Evolutionary conservation across 495 filamentous ascomycete species (phyloP), one percentile per base, ranked within the genome.

Genomic region (Penicillium samsonianum): DNA sequence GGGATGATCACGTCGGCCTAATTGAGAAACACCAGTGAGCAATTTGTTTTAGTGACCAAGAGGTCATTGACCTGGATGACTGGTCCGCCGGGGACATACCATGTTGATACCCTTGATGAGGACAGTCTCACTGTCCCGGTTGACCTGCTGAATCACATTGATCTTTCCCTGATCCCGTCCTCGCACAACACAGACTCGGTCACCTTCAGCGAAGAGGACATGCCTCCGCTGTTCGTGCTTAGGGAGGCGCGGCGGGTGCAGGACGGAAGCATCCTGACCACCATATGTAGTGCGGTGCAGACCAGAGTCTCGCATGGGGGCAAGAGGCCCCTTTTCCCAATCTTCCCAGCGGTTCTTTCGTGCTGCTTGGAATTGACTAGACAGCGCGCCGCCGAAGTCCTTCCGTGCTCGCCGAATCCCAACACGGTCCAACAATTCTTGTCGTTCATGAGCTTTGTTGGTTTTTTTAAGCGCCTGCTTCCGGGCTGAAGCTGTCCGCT

Each of bases 81-180:
- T 23, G 22, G 37, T 38, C 42, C 33, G 19, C 2, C 11, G 12
- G 40, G 31, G 10, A 57, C 83, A 57, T 76, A 96, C 91, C 81
- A 80, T 74, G 65, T 89, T 90, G 53, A 89, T 43, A 33, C 84
- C 84, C 59, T 83, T 78, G 25, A 96, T 73, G 3, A 67, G 68
- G 30, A 93, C 76, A 43, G 78, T 80, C 62, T 87, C 84, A 38
- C 63, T 79, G 2, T 80, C 73, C 19, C 65, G 66, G 56, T 87
- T 75, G 35, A 96, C 77, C n/a, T 70, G 61, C 45, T 53, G 65
- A 28, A 97, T 83, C 30, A 73, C 74, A 26, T 86, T 87, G 74
- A 98, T 96, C 72, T 86, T 87, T 55, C 91, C 90, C 76, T 86
- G 87, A 59, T 92, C 88, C 55, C 77, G 77, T 20, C 92, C 91